Percentiles rank a stretch among this genome's conserved stretches.
Evolutionary conservation across 805 yeast genomes (phyloP).

Genomic region (Candida boleticola): DNA sequence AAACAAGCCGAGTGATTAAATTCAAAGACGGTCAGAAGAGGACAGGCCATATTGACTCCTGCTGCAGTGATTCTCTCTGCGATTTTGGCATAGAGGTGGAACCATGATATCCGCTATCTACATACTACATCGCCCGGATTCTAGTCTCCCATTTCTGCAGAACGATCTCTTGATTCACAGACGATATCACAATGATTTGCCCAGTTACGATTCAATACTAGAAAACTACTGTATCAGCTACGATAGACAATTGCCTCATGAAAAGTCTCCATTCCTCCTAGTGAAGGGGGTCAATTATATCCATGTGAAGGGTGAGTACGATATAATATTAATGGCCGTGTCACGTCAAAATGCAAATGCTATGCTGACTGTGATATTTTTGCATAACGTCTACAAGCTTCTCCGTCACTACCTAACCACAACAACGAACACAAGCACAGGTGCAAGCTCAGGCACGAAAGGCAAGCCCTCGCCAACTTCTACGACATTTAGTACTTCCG

Average conservation of each 20-base stretch:
- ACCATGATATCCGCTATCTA: constrained; percentile 39
- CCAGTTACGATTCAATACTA: constrained; percentile 21
- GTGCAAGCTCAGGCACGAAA: neutral
- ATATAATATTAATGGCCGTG: constrained; percentile 41
- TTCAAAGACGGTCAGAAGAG: no score
- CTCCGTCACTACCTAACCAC: constrained; percentile 23
- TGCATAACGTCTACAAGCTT: constrained; percentile 38
- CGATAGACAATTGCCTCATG: constrained; percentile 17
- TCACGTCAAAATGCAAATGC: constrained; percentile 50
- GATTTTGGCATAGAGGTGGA: no score
- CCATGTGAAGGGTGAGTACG: constrained; percentile 47
- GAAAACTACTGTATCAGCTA: constrained; percentile 23
- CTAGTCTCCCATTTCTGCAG: constrained; percentile 20
- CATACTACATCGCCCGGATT: constrained; percentile 34
- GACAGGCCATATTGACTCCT: no score
- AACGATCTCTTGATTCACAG: constrained; percentile 36
- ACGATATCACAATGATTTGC: constrained; percentile 30
- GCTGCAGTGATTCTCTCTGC: no score
- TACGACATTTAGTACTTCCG: neutral
- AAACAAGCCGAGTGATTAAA: no score
- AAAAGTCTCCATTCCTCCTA: constrained; percentile 42
- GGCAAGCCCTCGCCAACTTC: neutral
- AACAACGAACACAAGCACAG: neutral
- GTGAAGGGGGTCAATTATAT: constrained; percentile 53
- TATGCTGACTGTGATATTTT: constrained; percentile 56